Evolutionary conservation across 2,329 filamentous ascomycete species (phyloP), one percentile per base, ranked within the genome.

Genomic region (Penicillium oxalicum): DNA sequence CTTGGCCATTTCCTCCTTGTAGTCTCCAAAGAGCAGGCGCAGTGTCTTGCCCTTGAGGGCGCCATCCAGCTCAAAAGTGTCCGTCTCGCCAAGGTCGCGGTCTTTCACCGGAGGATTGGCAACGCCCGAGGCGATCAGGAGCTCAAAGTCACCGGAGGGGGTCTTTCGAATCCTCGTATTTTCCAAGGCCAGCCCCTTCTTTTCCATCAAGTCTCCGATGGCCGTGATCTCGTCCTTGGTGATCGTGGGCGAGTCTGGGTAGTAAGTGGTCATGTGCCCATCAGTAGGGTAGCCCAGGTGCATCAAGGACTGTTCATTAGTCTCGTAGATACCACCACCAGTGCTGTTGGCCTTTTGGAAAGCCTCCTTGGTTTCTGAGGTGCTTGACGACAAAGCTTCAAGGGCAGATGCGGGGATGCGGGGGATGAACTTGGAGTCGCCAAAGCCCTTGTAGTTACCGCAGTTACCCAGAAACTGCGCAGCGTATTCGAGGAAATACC

Each of bases 401-500:
- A 91, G 78, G 4, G 77, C 78, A 50, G 80, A 78, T 57, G 83
- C 78, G 5, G 77, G 74, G 61, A 86, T 81, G 58, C 87, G 78
- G 2, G 88, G 88, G 49, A 93, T 79, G 64, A 93, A 91, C 66
- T 93, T 93, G 60, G 84, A 81, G 69, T 93, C 87, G 38, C 88
- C 88, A 61, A 91, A 91, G 58, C 86, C 86, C 73, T 91, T 91
- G 73, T 91, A 93, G 69, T 93, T 93, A 54, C 88, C 87, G 53
- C 77, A 78, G 64, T 91, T 93, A 39, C 86, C 86, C 2, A 93
- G 74, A 67, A 93, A 90, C 68, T 88, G 86, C 28, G 80, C 82
- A 6, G 86, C 78, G 67, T 91, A 93, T 66, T 90, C 81, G 34
- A 91, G 74, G 71, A 91, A 91, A 51, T 78, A 74, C 12, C 78